Evolutionary conservation across 306 rosid genomes (phyloP), one percentile per base, ranked within the genome.

Genomic region (Pterocarpus santalinus): DNA sequence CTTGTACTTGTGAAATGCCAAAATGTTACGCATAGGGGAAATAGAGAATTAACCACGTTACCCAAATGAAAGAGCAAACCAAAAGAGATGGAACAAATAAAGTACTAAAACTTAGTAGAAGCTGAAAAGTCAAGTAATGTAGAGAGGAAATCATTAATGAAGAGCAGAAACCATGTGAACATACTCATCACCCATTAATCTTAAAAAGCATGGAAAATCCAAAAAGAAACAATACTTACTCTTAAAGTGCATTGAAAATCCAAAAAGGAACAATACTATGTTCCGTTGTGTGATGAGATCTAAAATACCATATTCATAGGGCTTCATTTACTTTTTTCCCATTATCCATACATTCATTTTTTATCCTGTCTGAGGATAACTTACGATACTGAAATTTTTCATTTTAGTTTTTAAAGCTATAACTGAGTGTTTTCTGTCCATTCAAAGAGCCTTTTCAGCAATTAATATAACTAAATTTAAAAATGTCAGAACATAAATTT

Each of bases 321-420:
- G 61, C 46, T 64, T 65, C 30, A 47, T 52, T 65, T 61, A 22
- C 22, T 61, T 46, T 36, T 46, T 36, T 69, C 36, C 32, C 58
- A 57, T 46, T 69, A 38, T 41, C 16, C 36, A 63, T 47, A 56
- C 86, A 87, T 80, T 85, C 83, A 1, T 58, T 43, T 76, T 76
- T 88, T 68, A 85, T 72, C 73, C 69, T 83, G 78, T 81, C 76
- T 32, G 82, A 80, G 60, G 64, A 71, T 28, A 46, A 62, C 82
- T 74, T 77, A 49, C 35, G 80, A 70, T 86, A 89, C 55, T 65
- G 65, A 12, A 33, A 72, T 30, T 32, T 51, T 86, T 81, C n/a
- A 76, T 69, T 61, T 69, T 79, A 57, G 76, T 74, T 80, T 22
- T 78, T 74, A 73, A 69, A 82, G 60, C 78, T 73, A 44, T 53